Conservation (phyloP, 257 asterid species). For the Penstemon newberryi region DNA sequence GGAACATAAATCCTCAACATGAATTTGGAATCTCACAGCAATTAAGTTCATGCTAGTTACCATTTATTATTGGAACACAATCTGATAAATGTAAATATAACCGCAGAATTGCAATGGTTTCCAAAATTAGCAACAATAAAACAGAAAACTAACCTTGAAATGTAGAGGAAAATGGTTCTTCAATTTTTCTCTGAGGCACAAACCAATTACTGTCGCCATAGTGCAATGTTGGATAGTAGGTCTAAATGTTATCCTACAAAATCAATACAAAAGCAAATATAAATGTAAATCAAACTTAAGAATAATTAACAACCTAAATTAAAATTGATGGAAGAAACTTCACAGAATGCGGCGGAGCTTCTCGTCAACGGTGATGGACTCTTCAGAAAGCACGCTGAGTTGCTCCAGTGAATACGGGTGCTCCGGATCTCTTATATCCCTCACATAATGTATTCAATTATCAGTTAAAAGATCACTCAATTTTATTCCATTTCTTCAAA, state of each 20-base stretch:
- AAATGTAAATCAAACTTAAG: too few relatives aligned
- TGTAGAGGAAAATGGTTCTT: constrained; percentile 77
- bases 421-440: constrained; percentile 96
- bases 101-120: too few relatives aligned
- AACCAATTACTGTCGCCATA: constrained; percentile 89
- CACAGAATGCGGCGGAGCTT: constrained; percentile 82
- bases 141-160: constrained; percentile 58
- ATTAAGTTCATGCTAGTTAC: too few relatives aligned
- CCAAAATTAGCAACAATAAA: too few relatives aligned
- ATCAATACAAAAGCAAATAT: constrained; percentile 12
- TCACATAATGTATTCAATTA: constrained; percentile 51
- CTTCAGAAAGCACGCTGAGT: constrained; percentile 88
- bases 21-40: too few relatives aligned
- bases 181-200: constrained; percentile 80
- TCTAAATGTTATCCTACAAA: constrained; percentile 78
- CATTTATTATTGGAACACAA: too few relatives aligned
- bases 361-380: constrained; percentile 82
- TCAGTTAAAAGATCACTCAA: constrained; percentile 56
- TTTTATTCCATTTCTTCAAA: not conserved
- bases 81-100: too few relatives aligned
- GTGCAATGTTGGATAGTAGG: constrained; percentile 97
- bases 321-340: constrained; percentile 23
- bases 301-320: not conserved
- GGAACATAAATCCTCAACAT: too few relatives aligned
- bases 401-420: constrained; percentile 93